Base-by-base conservation (phyloP, 352 stramenopile species). In the Phytophthora pistaciae region DNA sequence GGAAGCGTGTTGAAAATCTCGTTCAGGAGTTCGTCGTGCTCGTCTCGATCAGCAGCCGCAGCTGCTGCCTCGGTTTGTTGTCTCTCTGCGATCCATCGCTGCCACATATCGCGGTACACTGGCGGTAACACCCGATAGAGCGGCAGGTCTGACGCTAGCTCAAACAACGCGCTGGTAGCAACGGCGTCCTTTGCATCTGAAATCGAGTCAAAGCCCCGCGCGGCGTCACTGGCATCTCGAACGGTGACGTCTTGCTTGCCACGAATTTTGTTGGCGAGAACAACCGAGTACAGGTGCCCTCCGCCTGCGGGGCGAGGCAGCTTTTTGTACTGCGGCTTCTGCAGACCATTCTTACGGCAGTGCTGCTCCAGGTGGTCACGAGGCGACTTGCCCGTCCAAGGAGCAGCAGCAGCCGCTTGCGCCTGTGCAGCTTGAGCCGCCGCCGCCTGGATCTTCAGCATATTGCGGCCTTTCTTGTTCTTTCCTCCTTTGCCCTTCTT, bases 51-150 rank as follows among this genome's bases (percentile, higher is more conserved):
- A 6, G 75, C 69, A 6, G 81, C 80, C 8, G 72, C 71, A 8
- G 70, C 74, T 16, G 77, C 77, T 3, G 74, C 75, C 0, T 79
- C 76, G 18, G 70, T 64, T 8, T 79, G 62, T 18, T 90, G 71
- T 40, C 85, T 75, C 16, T 77, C 68, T 0, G 80, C 75, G 2
- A 82, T 72, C 87, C 87, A 96, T n/a, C 64, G 46, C 23, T 90
- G 73, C 96, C 96, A 99, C 74, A 98, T 80, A 3, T 92, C 84
- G 8, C 91, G 88, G 63, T 97, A 98, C 18, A 78, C n/a, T 3
- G 90, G 91, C 2, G 94, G 94, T 29, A 99, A 81, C 50, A 98
- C 80, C 14, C 84, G 85, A 74, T 98, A 96, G 2, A 99, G 72
- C 27, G 90, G 92, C 29, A 98, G 70, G 14, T 91, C 80, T 0